phyloP scores from a whole-genome alignment of 1,139 yeast species.

The Hansenula anomala region DNA sequence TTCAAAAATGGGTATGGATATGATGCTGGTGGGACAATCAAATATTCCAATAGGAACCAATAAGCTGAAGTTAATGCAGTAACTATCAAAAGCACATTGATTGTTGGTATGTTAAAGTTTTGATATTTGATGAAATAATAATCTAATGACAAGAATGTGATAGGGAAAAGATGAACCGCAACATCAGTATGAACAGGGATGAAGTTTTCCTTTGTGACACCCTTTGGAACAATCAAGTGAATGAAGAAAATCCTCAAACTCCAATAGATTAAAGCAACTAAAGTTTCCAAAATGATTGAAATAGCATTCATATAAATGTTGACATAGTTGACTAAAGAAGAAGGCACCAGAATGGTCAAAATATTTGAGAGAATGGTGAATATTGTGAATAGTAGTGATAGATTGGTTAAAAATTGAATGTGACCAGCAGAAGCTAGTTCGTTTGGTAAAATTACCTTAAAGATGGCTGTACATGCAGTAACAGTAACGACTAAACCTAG shows the following conservation, averaged over 20 bases:
- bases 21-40: conserved; percentile 43
- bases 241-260: conserved; percentile 50
- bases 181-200: conserved; percentile 51
- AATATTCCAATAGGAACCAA: conserved; percentile 45
- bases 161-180: conserved; percentile 56
- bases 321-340: background rate
- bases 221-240: conserved; percentile 29
- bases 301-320: conserved; percentile 27
- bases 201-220: conserved; percentile 16
- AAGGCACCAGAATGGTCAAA: background rate
- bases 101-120: conserved; percentile 26
- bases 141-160: conserved; percentile 44
- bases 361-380: conserved; percentile 23
- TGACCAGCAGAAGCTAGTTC: conserved; percentile 52
- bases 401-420: conserved; percentile 63
- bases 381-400: conserved; percentile 46
- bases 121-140: conserved; percentile 48
- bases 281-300: conserved; percentile 51
- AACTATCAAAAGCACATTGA: conserved; percentile 36
- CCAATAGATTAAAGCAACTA: conserved; percentile 65
- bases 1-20: conserved; percentile 69
- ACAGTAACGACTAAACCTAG: conserved; percentile 24
- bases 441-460: conserved; percentile 37
- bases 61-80: conserved; percentile 40
- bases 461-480: conserved; percentile 17